phyloP scores from a whole-genome alignment of 2,329 filamentous ascomycete species.

The Monilinia polystroma region DNA sequence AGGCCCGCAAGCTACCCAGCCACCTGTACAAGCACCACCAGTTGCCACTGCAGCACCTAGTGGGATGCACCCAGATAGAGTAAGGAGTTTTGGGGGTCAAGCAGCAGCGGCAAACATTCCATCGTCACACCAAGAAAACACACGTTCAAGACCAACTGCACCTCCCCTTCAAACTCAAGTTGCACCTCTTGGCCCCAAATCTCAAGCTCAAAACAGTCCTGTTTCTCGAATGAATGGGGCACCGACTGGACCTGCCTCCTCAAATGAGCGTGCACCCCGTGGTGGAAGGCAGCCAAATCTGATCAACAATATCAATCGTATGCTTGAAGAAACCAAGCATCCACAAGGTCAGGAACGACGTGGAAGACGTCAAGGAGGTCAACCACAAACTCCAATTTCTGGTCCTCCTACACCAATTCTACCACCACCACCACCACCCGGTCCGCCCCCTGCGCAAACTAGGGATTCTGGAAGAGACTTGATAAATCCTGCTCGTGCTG shows the following conservation, averaged over 20 bases:
- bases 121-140: slow-evolving; percentile 39
- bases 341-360: slow-evolving; percentile 42
- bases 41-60: slow-evolving; percentile 36
- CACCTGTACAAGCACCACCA: slow-evolving; percentile 41
- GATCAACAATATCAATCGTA: slow-evolving; percentile 52
- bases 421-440: slow-evolving; percentile 46
- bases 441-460: slow-evolving; percentile 26
- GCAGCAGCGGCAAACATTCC: slow-evolving; percentile 36
- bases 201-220: slow-evolving; percentile 35
- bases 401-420: slow-evolving; percentile 52
- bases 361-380: slow-evolving; percentile 41
- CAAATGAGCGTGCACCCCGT: slow-evolving; percentile 37
- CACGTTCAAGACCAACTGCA: slow-evolving; percentile 39
- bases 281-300: slow-evolving; percentile 54
- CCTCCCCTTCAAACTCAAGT: slow-evolving; percentile 34
- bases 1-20: slow-evolving; percentile 38
- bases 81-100: slow-evolving; percentile 34
- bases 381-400: slow-evolving; percentile 55
- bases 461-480: slow-evolving; percentile 33
- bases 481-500: slow-evolving; percentile 36
- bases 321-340: slow-evolving; percentile 45
- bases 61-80: slow-evolving; percentile 40
- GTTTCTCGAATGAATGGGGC: slow-evolving; percentile 33
- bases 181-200: slow-evolving; percentile 39
- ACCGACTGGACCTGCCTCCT: slow-evolving; percentile 41